phyloP scores from a whole-genome alignment of 768 basidiomycete genomes.

The Xerocomellus chrysenteron region DNA sequence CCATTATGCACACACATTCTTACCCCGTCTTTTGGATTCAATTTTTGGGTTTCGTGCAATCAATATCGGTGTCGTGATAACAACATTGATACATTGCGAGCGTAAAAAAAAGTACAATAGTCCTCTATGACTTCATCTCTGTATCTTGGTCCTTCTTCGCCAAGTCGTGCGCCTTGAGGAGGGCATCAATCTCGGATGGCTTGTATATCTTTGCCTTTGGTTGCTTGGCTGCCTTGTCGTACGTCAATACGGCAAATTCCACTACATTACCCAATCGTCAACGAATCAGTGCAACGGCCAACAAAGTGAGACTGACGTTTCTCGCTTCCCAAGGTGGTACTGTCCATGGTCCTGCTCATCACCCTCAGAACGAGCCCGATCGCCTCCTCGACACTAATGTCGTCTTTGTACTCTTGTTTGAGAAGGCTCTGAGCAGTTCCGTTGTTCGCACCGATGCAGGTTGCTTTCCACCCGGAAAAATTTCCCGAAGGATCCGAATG shows the following conservation, averaged over 20 bases:
- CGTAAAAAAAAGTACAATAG: slow-evolving; percentile 6
- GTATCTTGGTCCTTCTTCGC: slow-evolving; percentile 86
- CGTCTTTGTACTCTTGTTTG: slow-evolving; percentile 99
- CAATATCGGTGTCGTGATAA: neutral
- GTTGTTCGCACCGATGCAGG: slow-evolving; percentile 98
- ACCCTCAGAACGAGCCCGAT: slow-evolving; percentile 88
- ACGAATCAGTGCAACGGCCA: neutral
- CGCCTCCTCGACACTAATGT: slow-evolving; percentile 86
- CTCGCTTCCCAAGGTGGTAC: slow-evolving; percentile 93
- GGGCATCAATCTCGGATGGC: slow-evolving; percentile 82
- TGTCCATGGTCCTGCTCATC: slow-evolving; percentile 99
- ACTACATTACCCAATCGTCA: slow-evolving; percentile 48
- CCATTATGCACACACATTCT: neutral
- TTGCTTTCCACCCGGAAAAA: slow-evolving; percentile 98
- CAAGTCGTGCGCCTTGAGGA: slow-evolving; percentile 75
- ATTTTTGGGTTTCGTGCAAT: neutral
- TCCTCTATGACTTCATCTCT: slow-evolving; percentile 61
- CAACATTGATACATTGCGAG: neutral
- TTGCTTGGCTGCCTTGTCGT: slow-evolving; percentile 72
- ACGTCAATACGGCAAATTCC: slow-evolving; percentile 92
- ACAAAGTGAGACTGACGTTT: slow-evolving; percentile 63
- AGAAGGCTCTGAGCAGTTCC: slow-evolving; percentile 92
- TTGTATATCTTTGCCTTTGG: slow-evolving; percentile 91
- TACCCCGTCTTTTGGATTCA: neutral
- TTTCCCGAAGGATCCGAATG: slow-evolving; percentile 98